Evolutionary conservation across 768 basidiomycete species (phyloP).

Genomic region (Dioszegia aurantiaca): DNA sequence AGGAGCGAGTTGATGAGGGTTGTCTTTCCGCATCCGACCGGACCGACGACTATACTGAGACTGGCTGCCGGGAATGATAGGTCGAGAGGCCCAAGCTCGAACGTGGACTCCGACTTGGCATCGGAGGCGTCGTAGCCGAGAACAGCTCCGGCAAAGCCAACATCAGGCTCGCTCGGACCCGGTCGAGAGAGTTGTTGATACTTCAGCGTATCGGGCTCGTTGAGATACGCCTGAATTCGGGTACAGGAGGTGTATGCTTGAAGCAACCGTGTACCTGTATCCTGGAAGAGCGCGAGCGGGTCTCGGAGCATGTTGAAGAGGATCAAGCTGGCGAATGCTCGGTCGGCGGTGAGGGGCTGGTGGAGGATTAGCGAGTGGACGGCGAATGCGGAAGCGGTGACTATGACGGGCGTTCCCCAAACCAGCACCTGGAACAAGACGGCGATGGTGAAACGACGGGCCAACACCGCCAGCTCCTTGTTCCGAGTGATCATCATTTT

Average conservation of each 20-base stretch:
- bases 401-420: slow-evolving; percentile 52
- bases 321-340: slow-evolving; percentile 54
- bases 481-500: slow-evolving; percentile 49
- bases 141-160: slow-evolving; percentile 52
- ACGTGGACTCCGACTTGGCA: slow-evolving; percentile 31
- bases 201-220: slow-evolving; percentile 54
- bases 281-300: slow-evolving; percentile 50
- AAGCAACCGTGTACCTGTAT: slow-evolving; percentile 38
- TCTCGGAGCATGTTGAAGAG: slow-evolving; percentile 55
- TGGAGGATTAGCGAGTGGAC: slow-evolving; percentile 51
- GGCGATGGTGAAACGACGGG: slow-evolving; percentile 44
- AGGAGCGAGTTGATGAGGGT: slow-evolving; percentile 46
- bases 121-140: slow-evolving; percentile 38
- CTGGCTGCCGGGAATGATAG: slow-evolving; percentile 41
- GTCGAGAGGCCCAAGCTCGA: slow-evolving; percentile 39
- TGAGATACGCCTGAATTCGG: slow-evolving; percentile 52
- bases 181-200: slow-evolving; percentile 48
- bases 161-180: slow-evolving; percentile 41
- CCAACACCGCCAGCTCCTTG: slow-evolving; percentile 50
- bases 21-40: slow-evolving; percentile 50
- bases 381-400: slow-evolving; percentile 51
- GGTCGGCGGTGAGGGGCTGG: slow-evolving; percentile 51
- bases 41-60: slow-evolving; percentile 44
- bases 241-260: slow-evolving; percentile 50
- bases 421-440: slow-evolving; percentile 44